A percentile compares a stretch with the other conserved stretches of the same genome.
These are phyloP conservation scores for Chalaropsis ovoidea DNA, from an alignment of 2,329 filamentous ascomycete species.

Conservation along the genomic window DNA sequence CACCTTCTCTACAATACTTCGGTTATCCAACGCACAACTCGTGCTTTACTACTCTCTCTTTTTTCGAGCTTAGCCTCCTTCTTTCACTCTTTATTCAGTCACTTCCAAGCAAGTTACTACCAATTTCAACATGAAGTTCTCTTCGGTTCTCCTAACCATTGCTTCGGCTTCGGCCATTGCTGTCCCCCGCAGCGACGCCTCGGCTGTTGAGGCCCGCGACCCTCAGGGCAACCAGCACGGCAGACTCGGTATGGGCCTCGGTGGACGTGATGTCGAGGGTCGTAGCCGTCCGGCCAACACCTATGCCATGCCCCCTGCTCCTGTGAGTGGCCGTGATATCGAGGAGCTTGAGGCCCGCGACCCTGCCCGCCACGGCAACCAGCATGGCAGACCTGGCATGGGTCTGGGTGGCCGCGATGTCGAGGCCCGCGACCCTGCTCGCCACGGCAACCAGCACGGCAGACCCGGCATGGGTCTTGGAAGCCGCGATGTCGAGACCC, in stretches of 20 bases:
- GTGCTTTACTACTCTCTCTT: neutral
- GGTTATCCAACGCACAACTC: neutral
- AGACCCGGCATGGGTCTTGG: too few relatives aligned
- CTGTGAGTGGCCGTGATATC: neutral
- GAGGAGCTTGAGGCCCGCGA: neutral
- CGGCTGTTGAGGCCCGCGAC: too few relatives aligned
- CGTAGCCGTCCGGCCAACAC: too few relatives aligned
- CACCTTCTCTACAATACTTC: neutral
- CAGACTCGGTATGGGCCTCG: neutral
- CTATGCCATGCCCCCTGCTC: too few relatives aligned
- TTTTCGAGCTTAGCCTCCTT: neutral
- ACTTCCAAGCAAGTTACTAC: neutral
- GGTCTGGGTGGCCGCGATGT: neutral
- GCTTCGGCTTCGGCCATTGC: slow-evolving; percentile 3
- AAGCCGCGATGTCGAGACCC: too few relatives aligned
- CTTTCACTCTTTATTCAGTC: neutral
- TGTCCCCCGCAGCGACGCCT: neutral
- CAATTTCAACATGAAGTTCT: neutral
- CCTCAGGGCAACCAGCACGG: too few relatives aligned
- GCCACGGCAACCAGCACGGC: too few relatives aligned
- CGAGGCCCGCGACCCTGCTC: neutral
- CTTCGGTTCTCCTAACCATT: neutral
- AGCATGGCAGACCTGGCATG: neutral
- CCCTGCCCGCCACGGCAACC: neutral
- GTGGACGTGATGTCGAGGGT: neutral